Evolutionary conservation across 202 grass and related monocot genomes (phyloP), one percentile per base, ranked within the genome.

Genomic region (Panicum hallii): DNA sequence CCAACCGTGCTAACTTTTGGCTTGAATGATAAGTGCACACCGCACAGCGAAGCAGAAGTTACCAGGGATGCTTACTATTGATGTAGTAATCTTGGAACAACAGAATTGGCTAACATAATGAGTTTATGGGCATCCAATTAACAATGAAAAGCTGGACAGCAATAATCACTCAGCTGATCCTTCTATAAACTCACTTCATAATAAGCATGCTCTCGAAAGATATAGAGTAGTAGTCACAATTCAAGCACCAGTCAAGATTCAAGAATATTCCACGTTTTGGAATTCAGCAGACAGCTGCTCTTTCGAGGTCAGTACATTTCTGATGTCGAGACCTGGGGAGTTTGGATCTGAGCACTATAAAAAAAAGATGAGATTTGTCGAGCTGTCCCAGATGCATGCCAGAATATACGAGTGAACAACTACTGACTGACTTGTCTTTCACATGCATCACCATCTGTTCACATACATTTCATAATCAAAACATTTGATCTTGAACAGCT

Each of bases 271-370:
- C 50, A 63, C 44, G 47, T n/a, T n/a, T 80, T 69, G 62, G 11
- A 43, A 36, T 67, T 78, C 72, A 62, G 26, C 47, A 72, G 72
- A 32, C 16, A 64, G 70, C 15, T 58, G 78, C 30, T 66, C 47
- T 54, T 73, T 83, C 60, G 71, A 83, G 26, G 23, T 73, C 20
- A 20, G 79, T 15, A 34, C 73, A 67, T 86, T 86, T 78, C n/a
- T 36, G 63, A 70, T 17, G 56, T 36, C 74, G 42, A 74, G 19
- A 68, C 14, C 52, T 62, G 52, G 22, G 30, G 23, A 56, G 62
- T 67, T 84, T 84, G 80, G 89, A 87, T 84, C 84, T 83, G 74
- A 68, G 79, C 68, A 74, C 45, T 79, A 87, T 63, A 78, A 83
- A 74, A 32, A 32, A 61, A 83, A 61, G 4, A 61, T 79, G 74